Percentiles rank a stretch among this genome's conserved stretches.
phyloP scores from a whole-genome alignment of 176 grass and related monocot genomes.

The Oryza glumipatula region DNA sequence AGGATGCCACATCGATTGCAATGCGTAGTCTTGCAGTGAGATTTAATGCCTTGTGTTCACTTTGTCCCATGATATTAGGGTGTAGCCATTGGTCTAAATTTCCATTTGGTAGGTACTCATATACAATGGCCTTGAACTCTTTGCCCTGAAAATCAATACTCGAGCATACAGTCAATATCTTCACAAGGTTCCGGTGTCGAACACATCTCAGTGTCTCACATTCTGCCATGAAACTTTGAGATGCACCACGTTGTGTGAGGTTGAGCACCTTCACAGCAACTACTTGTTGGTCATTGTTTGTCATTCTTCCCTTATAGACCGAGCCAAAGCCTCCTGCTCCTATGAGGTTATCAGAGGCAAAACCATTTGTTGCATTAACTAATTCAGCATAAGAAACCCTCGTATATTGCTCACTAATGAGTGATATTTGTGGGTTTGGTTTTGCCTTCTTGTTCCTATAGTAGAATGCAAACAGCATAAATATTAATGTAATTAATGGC shows the following conservation, averaged over 20 bases:
- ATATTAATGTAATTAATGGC: neutral
- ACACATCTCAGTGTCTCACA: constrained; percentile 8
- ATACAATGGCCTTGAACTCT: constrained; percentile 30
- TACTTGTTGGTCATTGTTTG: neutral
- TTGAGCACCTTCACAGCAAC: constrained; percentile 1
- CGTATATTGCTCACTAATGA: neutral
- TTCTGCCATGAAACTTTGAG: constrained; percentile 7
- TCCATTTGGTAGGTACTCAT: constrained; percentile 26
- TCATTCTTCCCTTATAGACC: neutral
- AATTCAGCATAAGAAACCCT: constrained; percentile 37
- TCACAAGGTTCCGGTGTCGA: constrained; percentile 28
- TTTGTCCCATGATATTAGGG: neutral
- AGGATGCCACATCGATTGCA: constrained; percentile 12
- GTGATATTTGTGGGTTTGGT: neutral
- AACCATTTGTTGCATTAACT: constrained; percentile 14
- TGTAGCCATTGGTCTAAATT: constrained; percentile 31
- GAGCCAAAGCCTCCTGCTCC: neutral
- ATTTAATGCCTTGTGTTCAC: constrained; percentile 15
- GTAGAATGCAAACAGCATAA: too few relatives aligned
- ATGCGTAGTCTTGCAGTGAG: neutral
- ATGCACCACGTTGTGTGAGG: constrained; percentile 15
- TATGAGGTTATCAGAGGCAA: constrained; percentile 4
- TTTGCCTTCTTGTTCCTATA: neutral
- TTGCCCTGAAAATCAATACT: constrained; percentile 12
- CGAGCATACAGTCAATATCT: constrained; percentile 30